Conservation (phyloP, 2,329 filamentous ascomycete genomes). For the Beauveria sp. region DNA sequence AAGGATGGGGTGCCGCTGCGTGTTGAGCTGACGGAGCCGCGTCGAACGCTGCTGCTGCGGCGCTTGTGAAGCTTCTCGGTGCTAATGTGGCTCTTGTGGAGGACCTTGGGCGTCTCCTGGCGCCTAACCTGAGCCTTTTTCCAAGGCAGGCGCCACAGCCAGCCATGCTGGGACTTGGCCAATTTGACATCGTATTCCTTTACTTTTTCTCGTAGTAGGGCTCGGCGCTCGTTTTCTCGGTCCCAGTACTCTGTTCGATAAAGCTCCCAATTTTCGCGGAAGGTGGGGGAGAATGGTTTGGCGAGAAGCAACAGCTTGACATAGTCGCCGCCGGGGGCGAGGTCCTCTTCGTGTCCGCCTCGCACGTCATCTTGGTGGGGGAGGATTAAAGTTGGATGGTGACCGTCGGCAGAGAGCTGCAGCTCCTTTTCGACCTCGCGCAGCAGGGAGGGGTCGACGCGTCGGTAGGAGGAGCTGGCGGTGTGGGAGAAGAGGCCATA, state of each 20-base stretch:
- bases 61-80: constrained; percentile 40
- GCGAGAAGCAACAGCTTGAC: constrained; percentile 84
- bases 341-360: constrained; percentile 76
- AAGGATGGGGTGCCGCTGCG: constrained; percentile 41
- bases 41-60: constrained; percentile 44
- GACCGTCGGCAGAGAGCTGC: constrained; percentile 34
- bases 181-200: constrained; percentile 60
- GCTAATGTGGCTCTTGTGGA: constrained; percentile 31
- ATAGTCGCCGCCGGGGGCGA: constrained; percentile 83
- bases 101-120: constrained; percentile 30
- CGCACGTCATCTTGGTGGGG: constrained; percentile 50
- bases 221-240: constrained; percentile 82
- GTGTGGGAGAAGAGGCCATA: constrained; percentile 63
- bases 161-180: constrained; percentile 60
- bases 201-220: constrained; percentile 62
- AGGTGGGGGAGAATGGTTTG: constrained; percentile 90
- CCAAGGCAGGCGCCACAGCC: constrained; percentile 84
- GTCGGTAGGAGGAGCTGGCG: constrained; percentile 64
- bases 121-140: constrained; percentile 26
- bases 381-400: constrained; percentile 36
- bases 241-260: constrained; percentile 97
- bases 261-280: constrained; percentile 93
- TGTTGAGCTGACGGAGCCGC: constrained; percentile 44
- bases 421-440: constrained; percentile 54
- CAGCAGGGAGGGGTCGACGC: constrained; percentile 59